These are phyloP conservation scores for Hippophae tibetana DNA, from an alignment of 306 rosid species.

Conservation along the genomic window DNA sequence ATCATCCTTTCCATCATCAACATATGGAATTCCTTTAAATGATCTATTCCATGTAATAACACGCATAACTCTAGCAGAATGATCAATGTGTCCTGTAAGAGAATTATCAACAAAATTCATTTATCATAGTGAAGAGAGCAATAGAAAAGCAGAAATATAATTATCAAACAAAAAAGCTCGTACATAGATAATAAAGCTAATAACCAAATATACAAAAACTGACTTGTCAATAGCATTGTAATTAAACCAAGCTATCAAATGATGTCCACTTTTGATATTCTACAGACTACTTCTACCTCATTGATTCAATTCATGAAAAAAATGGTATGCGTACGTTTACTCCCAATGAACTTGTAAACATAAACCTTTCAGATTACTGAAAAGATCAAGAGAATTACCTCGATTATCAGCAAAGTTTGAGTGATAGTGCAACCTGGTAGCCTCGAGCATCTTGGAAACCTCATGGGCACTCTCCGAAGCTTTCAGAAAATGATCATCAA, in stretches of 20 bases:
- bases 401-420: constrained; percentile 95
- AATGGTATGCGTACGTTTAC: background rate
- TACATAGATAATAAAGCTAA: background rate
- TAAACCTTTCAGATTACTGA: background rate
- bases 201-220: background rate
- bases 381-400: constrained; percentile 29
- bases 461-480: constrained; percentile 88
- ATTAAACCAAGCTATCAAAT: no score
- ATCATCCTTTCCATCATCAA: constrained; percentile 65
- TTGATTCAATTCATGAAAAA: constrained; percentile 2
- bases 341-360: no score
- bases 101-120: background rate
- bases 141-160: background rate
- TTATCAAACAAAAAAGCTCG: background rate
- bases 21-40: constrained; percentile 46
- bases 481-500: constrained; percentile 80
- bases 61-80: constrained; percentile 88
- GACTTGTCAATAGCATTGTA: no score
- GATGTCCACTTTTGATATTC: no score
- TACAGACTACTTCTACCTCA: no score
- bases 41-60: constrained; percentile 93
- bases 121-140: background rate
- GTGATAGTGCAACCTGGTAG: constrained; percentile 83
- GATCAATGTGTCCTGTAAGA: constrained; percentile 77
- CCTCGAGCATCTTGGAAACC: constrained; percentile 94